A percentile compares a stretch with the other conserved stretches of the same genome.
phyloP scores from a whole-genome alignment of 306 rosid genomes.

The Amphicarpaea edgeworthii region DNA sequence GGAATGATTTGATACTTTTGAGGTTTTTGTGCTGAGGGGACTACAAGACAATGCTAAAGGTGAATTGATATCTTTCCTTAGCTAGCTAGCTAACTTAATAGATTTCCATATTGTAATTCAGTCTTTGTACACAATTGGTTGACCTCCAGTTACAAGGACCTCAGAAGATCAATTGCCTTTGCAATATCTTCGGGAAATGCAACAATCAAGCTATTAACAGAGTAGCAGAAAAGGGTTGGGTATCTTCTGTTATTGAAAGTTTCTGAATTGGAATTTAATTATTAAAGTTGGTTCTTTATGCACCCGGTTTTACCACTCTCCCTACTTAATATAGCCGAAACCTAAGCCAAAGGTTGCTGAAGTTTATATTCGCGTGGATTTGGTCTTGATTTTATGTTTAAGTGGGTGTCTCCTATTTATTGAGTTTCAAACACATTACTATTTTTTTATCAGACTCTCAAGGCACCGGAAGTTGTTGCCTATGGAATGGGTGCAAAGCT shows the following conservation, averaged over 20 bases:
- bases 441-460: not conserved
- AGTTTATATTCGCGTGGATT: constrained; percentile 1
- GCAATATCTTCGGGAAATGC: constrained; percentile 38
- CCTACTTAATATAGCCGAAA: constrained; percentile 25
- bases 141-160: constrained; percentile 31
- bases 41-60: constrained; percentile 45
- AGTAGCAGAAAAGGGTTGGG: constrained; percentile 36
- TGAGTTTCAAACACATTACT: not conserved
- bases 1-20: constrained; percentile 24
- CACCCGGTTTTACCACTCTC: constrained; percentile 1
- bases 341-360: constrained; percentile 21
- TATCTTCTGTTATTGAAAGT: not conserved
- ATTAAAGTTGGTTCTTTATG: constrained; percentile 35
- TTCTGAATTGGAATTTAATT: constrained; percentile 24
- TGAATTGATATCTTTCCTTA: constrained; percentile 31
- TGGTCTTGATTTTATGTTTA: constrained; percentile 5
- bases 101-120: constrained; percentile 31
- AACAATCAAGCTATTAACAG: constrained; percentile 13
- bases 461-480: not conserved
- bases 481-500: not conserved
- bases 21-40: constrained; percentile 32
- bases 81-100: constrained; percentile 1
- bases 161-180: constrained; percentile 35
- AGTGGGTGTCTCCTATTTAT: constrained; percentile 28
- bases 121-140: constrained; percentile 32